Evolutionary conservation across 192 early-diverging fungal genomes (phyloP).

Genomic region (Coemansia pectinata): DNA sequence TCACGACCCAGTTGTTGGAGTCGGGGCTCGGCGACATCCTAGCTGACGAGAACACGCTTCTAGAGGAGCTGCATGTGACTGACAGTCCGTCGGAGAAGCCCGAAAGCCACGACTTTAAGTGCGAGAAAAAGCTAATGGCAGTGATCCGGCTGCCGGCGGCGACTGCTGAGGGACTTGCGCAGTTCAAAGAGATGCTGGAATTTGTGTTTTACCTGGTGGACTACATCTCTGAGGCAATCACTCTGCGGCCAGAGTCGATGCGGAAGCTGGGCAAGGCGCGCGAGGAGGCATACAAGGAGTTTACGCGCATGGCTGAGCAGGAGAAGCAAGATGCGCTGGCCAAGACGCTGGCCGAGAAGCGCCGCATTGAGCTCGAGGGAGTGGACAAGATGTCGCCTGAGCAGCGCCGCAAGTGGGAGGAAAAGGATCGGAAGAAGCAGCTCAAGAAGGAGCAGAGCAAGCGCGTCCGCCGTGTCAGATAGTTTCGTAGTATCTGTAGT

Average conservation of each 20-base stretch:
- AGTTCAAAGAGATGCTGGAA: slow-evolving; percentile 39
- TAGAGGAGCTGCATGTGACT: slow-evolving; percentile 63
- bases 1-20: slow-evolving; percentile 54
- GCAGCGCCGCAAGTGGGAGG: slow-evolving; percentile 84
- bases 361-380: slow-evolving; percentile 65
- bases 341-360: slow-evolving; percentile 66
- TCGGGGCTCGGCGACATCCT: slow-evolving; percentile 55
- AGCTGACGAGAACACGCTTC: slow-evolving; percentile 30
- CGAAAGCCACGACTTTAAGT: slow-evolving; percentile 47
- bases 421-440: slow-evolving; percentile 73
- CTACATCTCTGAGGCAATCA: slow-evolving; percentile 34
- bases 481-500: not conserved
- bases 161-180: slow-evolving; percentile 13
- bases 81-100: slow-evolving; percentile 66
- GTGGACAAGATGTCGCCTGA: slow-evolving; percentile 70
- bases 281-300: slow-evolving; percentile 61
- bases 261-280: slow-evolving; percentile 67
- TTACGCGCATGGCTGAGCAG: slow-evolving; percentile 64
- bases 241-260: slow-evolving; percentile 48
- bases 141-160: slow-evolving; percentile 40
- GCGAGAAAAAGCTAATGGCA: slow-evolving; percentile 55
- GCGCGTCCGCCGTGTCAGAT: slow-evolving; percentile 60
- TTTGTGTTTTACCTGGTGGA: slow-evolving; percentile 52
- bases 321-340: slow-evolving; percentile 70
- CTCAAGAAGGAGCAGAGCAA: slow-evolving; percentile 67